Evolutionary conservation across 805 yeast species (phyloP).

Genomic region (Candida manassasensis): DNA sequence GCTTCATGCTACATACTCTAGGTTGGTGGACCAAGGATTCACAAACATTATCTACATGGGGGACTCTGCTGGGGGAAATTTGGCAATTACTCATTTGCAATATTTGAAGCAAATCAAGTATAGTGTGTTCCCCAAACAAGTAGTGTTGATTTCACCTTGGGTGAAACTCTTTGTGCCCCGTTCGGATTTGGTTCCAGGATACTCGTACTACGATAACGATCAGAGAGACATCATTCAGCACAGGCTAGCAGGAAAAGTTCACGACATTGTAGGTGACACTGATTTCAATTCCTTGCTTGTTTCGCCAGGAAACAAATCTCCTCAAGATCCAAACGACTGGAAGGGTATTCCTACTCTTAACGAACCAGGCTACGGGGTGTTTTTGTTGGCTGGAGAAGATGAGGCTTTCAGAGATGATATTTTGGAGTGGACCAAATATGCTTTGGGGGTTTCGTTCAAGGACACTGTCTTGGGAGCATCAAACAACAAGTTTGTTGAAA

Average conservation of each 20-base stretch:
- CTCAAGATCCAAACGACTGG: constrained; percentile 28
- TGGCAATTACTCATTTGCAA: constrained; percentile 27
- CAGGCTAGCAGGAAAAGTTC: background rate
- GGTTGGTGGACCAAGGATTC: constrained; percentile 17
- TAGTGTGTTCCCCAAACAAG: constrained; percentile 19
- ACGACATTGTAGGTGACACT: constrained; percentile 11
- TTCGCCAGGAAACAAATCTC: constrained; percentile 21
- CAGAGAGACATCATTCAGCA: constrained; percentile 17
- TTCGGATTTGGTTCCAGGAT: constrained; percentile 22
- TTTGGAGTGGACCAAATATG: constrained; percentile 29
- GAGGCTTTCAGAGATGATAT: constrained; percentile 39
- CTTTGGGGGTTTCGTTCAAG: constrained; percentile 24
- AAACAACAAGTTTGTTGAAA: constrained; percentile 12
- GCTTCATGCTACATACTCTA: constrained; percentile 22
- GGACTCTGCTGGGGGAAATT: constrained; percentile 42
- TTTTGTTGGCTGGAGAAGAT: constrained; percentile 37
- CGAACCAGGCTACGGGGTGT: constrained; percentile 21
- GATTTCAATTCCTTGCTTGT: constrained; percentile 11
- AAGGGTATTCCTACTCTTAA: constrained; percentile 25
- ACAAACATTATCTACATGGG: constrained; percentile 33
- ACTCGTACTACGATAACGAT: constrained; percentile 30
- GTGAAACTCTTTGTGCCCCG: constrained; percentile 23
- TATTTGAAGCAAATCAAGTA: constrained; percentile 15
- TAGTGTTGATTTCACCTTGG: constrained; percentile 36
- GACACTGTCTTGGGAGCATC: constrained; percentile 23